Evolutionary conservation across 441 rosid species (phyloP).

Genomic region (Arabidopsis lyrata): DNA sequence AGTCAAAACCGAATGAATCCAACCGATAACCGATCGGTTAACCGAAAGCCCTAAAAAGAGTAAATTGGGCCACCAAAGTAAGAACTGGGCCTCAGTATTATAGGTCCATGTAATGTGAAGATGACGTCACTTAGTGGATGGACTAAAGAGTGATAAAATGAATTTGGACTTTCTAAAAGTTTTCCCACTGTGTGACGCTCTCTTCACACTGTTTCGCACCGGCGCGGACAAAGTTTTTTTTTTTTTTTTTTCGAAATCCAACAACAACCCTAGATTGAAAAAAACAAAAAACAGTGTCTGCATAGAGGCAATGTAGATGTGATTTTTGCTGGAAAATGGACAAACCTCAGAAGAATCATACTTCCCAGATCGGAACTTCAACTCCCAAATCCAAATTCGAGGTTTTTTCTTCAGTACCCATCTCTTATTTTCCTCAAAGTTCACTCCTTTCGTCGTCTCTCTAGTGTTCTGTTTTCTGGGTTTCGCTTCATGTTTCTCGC

Average conservation of each 20-base stretch:
- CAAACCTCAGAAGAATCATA: conserved; percentile 61
- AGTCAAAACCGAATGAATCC: too few relatives aligned
- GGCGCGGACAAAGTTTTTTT: conserved; percentile 33
- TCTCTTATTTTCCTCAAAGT: conserved; percentile 2
- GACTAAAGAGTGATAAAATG: neutral
- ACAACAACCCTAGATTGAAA: conserved; percentile 32
- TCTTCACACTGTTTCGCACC: conserved; percentile 37
- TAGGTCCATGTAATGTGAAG: neutral
- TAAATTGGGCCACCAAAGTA: neutral
- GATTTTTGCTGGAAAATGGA: conserved; percentile 57
- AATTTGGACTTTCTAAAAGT: conserved; percentile 11
- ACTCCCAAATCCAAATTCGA: conserved; percentile 68
- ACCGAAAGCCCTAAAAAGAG: too few relatives aligned
- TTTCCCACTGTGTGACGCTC: neutral
- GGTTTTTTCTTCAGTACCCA: conserved; percentile 45
- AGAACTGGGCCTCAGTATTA: conserved; percentile 13
- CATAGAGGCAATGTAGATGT: conserved; percentile 41
- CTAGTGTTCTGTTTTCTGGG: neutral
- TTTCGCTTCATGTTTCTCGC: neutral
- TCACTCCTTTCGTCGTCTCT: conserved; percentile 11
- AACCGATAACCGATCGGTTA: too few relatives aligned
- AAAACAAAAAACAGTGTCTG: conserved; percentile 12
- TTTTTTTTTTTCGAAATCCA: conserved; percentile 8
- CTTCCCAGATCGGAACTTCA: conserved; percentile 60
- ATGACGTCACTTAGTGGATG: conserved; percentile 32